Evolutionary conservation across 805 yeast genomes (phyloP), one percentile per base, ranked within the genome.

Genomic region (Naumovozyma dairenensis): DNA sequence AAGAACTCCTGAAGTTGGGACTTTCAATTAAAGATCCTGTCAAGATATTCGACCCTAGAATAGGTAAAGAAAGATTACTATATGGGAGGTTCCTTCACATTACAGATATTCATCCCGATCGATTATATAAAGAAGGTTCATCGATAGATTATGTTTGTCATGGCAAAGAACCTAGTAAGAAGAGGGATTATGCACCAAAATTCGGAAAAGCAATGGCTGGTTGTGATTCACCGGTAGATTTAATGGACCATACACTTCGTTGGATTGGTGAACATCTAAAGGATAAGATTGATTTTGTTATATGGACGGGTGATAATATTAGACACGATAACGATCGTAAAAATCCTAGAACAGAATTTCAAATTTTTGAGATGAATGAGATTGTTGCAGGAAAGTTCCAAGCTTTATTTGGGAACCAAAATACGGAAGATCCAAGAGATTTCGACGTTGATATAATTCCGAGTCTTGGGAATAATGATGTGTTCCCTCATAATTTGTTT

Each of bases 221-320:
- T 2, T 84, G 94, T 49, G 95, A 84, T 53, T 62, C 85, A 2
- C 85, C 94, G 2, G 54, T 74, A 52, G 57, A 59, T 1, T 55
- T 84, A 31, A 73, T 79, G 56, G 62, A 74, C 7, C 65, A 65
- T 13, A 82, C 93, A 0, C 57, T 84, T 35, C 53, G 66, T 20
- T 84, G 93, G 92, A 61, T 84, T 2, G 55, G 65, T 15, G 62
- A 65, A 9, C 75, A 82, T 39, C 54, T 84, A 38, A 71, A 66
- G 39, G 92, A 81, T 54, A 75, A 83, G 43, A 76, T 84, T 31
- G 95, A 84, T 54, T 84, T 84, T 57, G 77, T 84, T 9, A 70
- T 84, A 10, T 84, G 94, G 94, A 83, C 94, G 0, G 95, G 95
- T 21, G 95, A 84, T 57, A 84, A 83, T 47, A 72, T 81, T 29